Conservation (phyloP, 352 stramenopile species). For the Phytophthora cactorum region DNA sequence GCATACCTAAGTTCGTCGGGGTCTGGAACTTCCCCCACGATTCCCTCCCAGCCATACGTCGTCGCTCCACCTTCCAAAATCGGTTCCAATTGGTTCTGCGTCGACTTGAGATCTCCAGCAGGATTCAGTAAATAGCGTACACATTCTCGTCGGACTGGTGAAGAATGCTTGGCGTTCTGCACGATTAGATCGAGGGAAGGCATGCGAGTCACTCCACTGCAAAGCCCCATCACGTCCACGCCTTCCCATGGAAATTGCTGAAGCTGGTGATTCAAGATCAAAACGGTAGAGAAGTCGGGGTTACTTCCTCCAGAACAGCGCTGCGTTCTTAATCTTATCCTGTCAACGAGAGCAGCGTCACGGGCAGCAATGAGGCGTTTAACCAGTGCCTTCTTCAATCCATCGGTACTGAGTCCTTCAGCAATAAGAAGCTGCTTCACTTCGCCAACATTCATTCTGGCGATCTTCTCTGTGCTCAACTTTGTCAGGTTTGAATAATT, state of each 20-base stretch:
- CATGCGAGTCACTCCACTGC: conserved; percentile 68
- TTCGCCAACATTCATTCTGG: conserved; percentile 52
- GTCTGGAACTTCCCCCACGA: conserved; percentile 54
- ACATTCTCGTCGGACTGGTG: conserved; percentile 31
- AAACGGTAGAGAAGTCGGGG: conserved; percentile 44
- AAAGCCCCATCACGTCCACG: conserved; percentile 55
- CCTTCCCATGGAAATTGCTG: conserved; percentile 88
- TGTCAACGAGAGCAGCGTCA: conserved; percentile 21
- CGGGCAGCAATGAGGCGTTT: conserved; percentile 45
- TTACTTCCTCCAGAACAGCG: background rate
- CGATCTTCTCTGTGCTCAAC: conserved; percentile 41
- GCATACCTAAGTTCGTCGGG: conserved; percentile 56
- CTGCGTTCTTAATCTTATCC: conserved; percentile 2
- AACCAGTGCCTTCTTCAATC: conserved; percentile 62
- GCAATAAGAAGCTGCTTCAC: conserved; percentile 43
- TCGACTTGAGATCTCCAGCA: conserved; percentile 71
- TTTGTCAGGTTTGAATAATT: conserved; percentile 20
- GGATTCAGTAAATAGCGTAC: conserved; percentile 81
- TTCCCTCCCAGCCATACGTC: conserved; percentile 58
- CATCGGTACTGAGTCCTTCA: conserved; percentile 40
- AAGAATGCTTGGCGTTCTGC: conserved; percentile 32
- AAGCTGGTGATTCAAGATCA: conserved; percentile 69
- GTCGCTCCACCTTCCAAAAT: conserved; percentile 45
- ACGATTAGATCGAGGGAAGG: conserved; percentile 72
- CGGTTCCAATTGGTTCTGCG: conserved; percentile 62